Percentiles rank a stretch among this genome's conserved stretches.
These are phyloP conservation scores for Naegleria fowleri DNA, from an alignment of 208 protist genomes.

Conservation along the genomic window DNA sequence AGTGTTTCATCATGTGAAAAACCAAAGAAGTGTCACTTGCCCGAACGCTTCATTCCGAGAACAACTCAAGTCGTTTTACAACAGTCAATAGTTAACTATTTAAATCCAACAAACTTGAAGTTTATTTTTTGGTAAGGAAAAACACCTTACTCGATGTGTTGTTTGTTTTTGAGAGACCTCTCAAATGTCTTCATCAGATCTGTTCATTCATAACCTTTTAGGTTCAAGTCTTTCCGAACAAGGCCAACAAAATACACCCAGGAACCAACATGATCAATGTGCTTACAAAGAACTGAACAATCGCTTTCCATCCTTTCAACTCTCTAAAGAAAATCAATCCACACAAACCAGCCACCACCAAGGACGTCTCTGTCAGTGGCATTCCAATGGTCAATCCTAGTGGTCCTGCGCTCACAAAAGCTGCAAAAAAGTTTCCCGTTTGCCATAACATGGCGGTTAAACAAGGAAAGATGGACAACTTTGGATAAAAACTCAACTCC, in stretches of 20 bases:
- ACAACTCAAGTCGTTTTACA: not conserved
- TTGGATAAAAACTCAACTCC: not conserved
- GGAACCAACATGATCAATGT: slow-evolving; percentile 4
- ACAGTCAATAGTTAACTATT: not conserved
- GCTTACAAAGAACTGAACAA: slow-evolving; percentile 15
- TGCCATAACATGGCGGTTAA: not conserved
- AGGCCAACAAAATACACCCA: slow-evolving; percentile 9
- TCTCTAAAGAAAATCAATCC: slow-evolving; percentile 30
- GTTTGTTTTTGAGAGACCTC: no score
- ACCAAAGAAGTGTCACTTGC: not conserved
- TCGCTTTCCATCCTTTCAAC: slow-evolving; percentile 12
- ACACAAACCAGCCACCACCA: not conserved
- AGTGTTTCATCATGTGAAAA: not conserved
- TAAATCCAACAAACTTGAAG: no score
- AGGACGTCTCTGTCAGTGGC: not conserved
- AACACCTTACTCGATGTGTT: no score
- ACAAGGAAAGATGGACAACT: not conserved
- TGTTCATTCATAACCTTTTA: no score
- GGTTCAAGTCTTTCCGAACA: not conserved
- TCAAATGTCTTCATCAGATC: no score
- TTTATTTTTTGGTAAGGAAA: no score
- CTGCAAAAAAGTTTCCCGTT: not conserved
- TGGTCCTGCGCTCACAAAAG: not conserved
- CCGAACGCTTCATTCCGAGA: not conserved
- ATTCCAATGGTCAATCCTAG: slow-evolving; percentile 23